phyloP scores from a whole-genome alignment of 140 eudicot genomes.

The Ambrosia hybrid region DNA sequence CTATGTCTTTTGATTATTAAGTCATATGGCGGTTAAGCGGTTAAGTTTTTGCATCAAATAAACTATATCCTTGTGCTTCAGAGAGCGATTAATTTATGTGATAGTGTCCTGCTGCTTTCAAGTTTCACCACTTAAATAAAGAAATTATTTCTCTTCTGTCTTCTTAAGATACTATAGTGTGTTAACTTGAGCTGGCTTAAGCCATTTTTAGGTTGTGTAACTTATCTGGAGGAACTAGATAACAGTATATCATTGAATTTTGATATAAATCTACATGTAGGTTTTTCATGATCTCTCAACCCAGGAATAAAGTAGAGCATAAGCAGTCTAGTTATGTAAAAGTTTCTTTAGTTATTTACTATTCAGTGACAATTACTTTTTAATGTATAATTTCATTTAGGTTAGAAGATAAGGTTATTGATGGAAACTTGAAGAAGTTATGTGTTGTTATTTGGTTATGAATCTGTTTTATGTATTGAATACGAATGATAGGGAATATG shows the following conservation, averaged over 20 bases:
- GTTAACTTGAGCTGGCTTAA: neutral
- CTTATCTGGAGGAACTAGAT: conserved; percentile 3
- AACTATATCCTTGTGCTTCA: neutral
- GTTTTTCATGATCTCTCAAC: conserved; percentile 7
- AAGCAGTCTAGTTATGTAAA: neutral
- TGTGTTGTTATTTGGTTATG: conserved; percentile 1
- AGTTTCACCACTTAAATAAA: neutral
- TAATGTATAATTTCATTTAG: neutral
- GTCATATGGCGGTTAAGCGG: no score
- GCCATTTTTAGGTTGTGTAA: conserved; percentile 5
- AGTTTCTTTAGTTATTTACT: neutral
- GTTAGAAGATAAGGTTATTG: conserved; percentile 3
- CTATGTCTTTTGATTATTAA: neutral
- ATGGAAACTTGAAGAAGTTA: conserved; percentile 20
- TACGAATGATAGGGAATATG: conserved; percentile 10
- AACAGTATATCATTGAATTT: neutral
- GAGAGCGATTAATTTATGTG: neutral
- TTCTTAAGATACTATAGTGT: neutral
- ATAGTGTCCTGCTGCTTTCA: neutral
- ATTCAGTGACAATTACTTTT: neutral
- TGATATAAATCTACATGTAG: neutral
- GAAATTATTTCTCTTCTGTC: no score
- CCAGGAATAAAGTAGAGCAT: conserved; percentile 8
- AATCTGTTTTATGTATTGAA: neutral
- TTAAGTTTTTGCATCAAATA: no score